Evolutionary conservation across 495 filamentous ascomycete species (phyloP), one percentile per base, ranked within the genome.

Genomic region (Corynascus novoguineensis): DNA sequence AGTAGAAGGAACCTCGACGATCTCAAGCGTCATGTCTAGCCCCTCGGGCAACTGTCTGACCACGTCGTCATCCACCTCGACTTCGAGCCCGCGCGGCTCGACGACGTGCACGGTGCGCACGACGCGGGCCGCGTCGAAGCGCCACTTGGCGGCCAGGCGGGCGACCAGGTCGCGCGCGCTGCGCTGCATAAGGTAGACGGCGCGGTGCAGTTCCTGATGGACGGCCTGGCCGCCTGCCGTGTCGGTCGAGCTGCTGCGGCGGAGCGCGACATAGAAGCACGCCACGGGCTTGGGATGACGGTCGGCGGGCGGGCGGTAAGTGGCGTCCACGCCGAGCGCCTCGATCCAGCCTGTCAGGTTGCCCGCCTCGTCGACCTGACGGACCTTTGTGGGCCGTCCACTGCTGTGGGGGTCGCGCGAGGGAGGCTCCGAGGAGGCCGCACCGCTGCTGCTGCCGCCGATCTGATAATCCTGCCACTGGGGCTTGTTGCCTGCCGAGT

Each of bases 51-150:
- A 77, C 68, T 91, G 86, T n/a, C 81, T 81, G 19, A 98, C 83
- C 28, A 93, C 84, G 46, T 96, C 90, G 59, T 98, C 89, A 68
- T 98, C 93, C 51, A 97, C 78, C 67, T 92, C 83, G 44, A 98
- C 85, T 60, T 87, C 82, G 5, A 97, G 68, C 0, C 91, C 90
- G 54, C 82, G 81, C 22, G 80, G 71, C 24, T 42, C 45, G 8
- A 87, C 86, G 55, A 92, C 74, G 34, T 79, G 88, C 22, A 96
- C 68, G 1, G 86, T 84, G 28, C 87, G 84, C 12, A 83, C 69
- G 38, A 97, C 81, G 29, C 78, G 80, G 2, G 73, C 69, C 0
- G 86, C 78, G 49, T 97, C 88, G 53, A 98, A 80, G 15, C 85
- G 79, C 64, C 84, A 88, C 71, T 96, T 97, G 29, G 75, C 66